phyloP scores from a whole-genome alignment of 139 green algal genomes.

The Penium margaritaceum region DNA sequence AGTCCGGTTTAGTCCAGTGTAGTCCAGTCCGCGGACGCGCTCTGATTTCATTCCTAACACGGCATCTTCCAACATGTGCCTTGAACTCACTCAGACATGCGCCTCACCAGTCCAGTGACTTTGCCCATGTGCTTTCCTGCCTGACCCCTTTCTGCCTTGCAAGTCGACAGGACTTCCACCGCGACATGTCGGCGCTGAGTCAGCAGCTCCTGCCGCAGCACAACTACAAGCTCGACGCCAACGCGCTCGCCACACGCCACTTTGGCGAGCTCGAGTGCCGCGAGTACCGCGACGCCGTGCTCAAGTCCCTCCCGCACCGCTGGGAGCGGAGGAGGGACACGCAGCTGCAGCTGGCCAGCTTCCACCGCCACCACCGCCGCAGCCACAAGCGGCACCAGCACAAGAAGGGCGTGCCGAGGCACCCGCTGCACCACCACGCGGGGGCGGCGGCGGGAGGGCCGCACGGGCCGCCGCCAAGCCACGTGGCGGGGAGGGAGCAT shows the following conservation, averaged over 20 bases:
- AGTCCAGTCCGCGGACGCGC: too few species aligned
- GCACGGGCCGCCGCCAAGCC: slow-evolving; percentile 21
- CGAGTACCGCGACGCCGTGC: slow-evolving; percentile 76
- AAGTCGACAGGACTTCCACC: slow-evolving; percentile 62
- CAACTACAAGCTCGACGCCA: slow-evolving; percentile 70
- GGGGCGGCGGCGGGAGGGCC: too few species aligned
- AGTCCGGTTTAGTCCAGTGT: too few species aligned
- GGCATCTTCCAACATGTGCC: too few species aligned
- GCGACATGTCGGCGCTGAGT: slow-evolving; percentile 57
- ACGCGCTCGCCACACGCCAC: slow-evolving; percentile 25
- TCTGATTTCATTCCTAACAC: too few species aligned
- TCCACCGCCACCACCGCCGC: slow-evolving; percentile 58
- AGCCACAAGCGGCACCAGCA: slow-evolving; percentile 10
- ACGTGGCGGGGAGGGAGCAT: slow-evolving; percentile 23
- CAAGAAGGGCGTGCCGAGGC: background rate
- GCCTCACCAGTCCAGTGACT: too few species aligned
- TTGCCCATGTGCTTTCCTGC: too few species aligned
- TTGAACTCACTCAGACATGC: too few species aligned
- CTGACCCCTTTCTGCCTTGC: too few species aligned
- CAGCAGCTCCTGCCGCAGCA: slow-evolving; percentile 69
- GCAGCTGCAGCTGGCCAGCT: slow-evolving; percentile 67
- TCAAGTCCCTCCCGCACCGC: slow-evolving; percentile 71
- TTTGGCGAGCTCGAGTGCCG: slow-evolving; percentile 66
- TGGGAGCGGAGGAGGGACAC: slow-evolving; percentile 71
- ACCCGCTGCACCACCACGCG: background rate